phyloP scores from a whole-genome alignment of 768 basidiomycete genomes.

The Artomyces pyxidatus region DNA sequence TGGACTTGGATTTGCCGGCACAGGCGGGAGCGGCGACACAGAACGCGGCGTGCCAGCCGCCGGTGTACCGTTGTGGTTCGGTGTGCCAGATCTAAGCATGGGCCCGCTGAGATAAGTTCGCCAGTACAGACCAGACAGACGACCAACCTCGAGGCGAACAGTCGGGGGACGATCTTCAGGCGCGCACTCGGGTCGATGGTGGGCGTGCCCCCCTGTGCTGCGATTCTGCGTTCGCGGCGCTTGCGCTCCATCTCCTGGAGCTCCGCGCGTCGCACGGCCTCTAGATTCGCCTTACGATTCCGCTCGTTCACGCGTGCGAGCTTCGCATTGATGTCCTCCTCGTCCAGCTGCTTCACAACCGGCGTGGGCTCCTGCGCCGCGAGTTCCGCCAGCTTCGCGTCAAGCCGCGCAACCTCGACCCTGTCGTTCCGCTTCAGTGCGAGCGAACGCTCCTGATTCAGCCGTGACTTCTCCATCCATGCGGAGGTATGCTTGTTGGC shows the following conservation, averaged over 20 bases:
- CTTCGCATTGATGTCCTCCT: slow-evolving; percentile 24
- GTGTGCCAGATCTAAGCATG: slow-evolving; percentile 32
- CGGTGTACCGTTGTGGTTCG: slow-evolving; percentile 26
- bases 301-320: slow-evolving; percentile 83
- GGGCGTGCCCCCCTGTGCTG: slow-evolving; percentile 34
- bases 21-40: slow-evolving; percentile 27
- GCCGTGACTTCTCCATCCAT: slow-evolving; percentile 55
- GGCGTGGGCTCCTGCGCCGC: slow-evolving; percentile 17
- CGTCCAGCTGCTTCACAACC: slow-evolving; percentile 8
- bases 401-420: slow-evolving; percentile 51
- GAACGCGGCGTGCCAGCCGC: slow-evolving; percentile 23
- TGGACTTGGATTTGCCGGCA: slow-evolving; percentile 17
- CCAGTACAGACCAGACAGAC: slow-evolving; percentile 11
- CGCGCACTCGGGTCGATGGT: slow-evolving; percentile 54
- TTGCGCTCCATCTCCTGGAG: slow-evolving; percentile 60
- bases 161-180: slow-evolving; percentile 54
- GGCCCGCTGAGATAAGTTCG: slow-evolving; percentile 17
- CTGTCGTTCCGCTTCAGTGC: slow-evolving; percentile 69
- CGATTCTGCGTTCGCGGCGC: slow-evolving; percentile 56
- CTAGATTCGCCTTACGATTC: slow-evolving; percentile 78
- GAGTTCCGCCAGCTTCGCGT: slow-evolving; percentile 54
- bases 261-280: slow-evolving; percentile 74
- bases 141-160: slow-evolving; percentile 55
- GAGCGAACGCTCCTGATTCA: slow-evolving; percentile 64
- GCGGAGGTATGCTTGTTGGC: slow-evolving; percentile 27